Evolutionary conservation across 106 monocot genomes (phyloP).

Genomic region (Cymbidium sinense): DNA sequence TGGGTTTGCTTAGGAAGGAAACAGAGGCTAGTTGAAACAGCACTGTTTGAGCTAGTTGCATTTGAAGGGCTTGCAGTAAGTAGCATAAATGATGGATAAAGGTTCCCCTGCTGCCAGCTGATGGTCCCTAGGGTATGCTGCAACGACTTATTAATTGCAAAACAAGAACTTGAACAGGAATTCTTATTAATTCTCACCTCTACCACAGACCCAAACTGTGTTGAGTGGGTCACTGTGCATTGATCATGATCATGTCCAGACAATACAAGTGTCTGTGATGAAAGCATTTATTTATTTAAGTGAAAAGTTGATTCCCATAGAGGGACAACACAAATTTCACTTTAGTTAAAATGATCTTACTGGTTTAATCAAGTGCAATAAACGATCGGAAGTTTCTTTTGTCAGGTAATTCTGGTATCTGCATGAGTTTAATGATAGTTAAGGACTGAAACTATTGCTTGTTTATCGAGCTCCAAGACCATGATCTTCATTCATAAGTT

Average conservation of each 20-base stretch:
- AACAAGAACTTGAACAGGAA: neutral
- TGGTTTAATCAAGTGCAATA: slow-evolving; percentile 60
- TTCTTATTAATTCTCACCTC: slow-evolving; percentile 46
- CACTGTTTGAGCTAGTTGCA: slow-evolving; percentile 18
- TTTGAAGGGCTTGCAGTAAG: slow-evolving; percentile 40
- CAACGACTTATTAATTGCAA: slow-evolving; percentile 28
- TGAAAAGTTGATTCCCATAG: neutral
- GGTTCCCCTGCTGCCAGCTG: slow-evolving; percentile 95
- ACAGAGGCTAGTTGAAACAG: slow-evolving; percentile 61
- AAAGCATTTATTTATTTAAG: slow-evolving; percentile 1
- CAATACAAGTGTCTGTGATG: slow-evolving; percentile 67
- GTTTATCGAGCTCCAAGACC: neutral
- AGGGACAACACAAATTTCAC: neutral
- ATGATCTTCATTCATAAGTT: neutral
- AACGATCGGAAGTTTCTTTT: slow-evolving; percentile 63
- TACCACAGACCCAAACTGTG: slow-evolving; percentile 47
- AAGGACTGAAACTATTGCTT: neutral
- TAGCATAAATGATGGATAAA: slow-evolving; percentile 98
- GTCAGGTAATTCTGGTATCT: slow-evolving; percentile 95
- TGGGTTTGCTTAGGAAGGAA: slow-evolving; percentile 94
- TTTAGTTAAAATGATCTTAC: slow-evolving; percentile 30
- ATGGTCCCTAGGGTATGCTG: slow-evolving; percentile 95
- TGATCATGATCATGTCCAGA: slow-evolving; percentile 99
- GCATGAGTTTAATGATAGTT: slow-evolving; percentile 7
- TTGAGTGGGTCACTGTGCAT: slow-evolving; percentile 72